Evolutionary conservation across 352 stramenopile genomes (phyloP), one percentile per base, ranked within the genome.

Genomic region (Globisporangium emineosum): DNA sequence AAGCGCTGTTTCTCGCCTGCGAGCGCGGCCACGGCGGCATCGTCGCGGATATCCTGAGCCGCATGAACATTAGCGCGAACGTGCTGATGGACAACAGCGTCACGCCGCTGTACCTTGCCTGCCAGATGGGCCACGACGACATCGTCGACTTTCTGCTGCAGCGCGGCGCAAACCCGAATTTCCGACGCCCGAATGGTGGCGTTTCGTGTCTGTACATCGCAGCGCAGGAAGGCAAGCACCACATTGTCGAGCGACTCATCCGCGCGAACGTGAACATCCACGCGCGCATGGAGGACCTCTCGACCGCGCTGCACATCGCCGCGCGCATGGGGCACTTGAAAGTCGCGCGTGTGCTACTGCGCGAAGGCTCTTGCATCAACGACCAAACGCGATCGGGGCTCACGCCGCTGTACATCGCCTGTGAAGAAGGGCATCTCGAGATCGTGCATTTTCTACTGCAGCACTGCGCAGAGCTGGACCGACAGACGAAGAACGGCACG

Each of bases 171-270:
- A 68, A 90, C 65, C 79, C 82, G 0, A 86, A 76, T 65, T 95
- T 93, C 47, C 77, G 72, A 9, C 81, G 86, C 0, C 78, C 78
- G 0, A 60, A 70, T 5, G 81, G 83, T 9, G 83, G 86, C 6
- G 86, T 95, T 37, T 90, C 81, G 2, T 88, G 84, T 21, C 57
- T 96, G 45, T 94, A 91, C 68, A 81, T 96, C 30, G 87, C 87
- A 13, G 82, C 84, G 2, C 85, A 94, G 54, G 82, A 96, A 45
- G 88, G 88, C 40, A 89, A 95, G 57, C 56, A 72, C 54, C 42
- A 67, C 53, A 78, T 93, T 57, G 84, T 95, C 2, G 68, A 77
- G 30, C 68, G 78, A 13, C 69, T 95, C 25, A 59, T 91, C 15
- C 66, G 65, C 19, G 72, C 64, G 17, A 66, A 70, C 5, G 83